These are phyloP conservation scores for Epithele typhae DNA, from an alignment of 768 basidiomycete genomes.

Conservation along the genomic window DNA sequence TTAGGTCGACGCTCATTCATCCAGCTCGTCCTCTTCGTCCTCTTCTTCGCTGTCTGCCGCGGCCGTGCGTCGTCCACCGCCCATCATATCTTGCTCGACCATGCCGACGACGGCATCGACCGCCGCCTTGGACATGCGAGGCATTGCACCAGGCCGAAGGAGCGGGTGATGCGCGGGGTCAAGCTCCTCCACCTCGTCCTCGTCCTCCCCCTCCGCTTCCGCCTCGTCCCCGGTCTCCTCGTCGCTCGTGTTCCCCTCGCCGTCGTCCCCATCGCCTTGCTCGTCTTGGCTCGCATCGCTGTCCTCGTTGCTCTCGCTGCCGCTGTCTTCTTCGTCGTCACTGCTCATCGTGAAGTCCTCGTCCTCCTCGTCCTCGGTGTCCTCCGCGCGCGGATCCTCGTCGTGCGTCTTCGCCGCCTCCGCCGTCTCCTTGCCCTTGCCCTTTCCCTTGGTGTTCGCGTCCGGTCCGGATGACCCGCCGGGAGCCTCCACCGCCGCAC, in stretches of 20 bases:
- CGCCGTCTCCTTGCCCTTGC: slow-evolving; percentile 9
- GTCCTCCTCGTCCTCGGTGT: slow-evolving; percentile 29
- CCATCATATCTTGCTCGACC: slow-evolving; percentile 49
- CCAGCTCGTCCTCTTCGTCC: slow-evolving; percentile 51
- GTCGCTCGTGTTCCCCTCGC: slow-evolving; percentile 26
- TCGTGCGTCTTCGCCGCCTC: slow-evolving; percentile 3
- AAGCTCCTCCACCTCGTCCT: slow-evolving; percentile 42
- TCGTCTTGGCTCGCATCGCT: slow-evolving; percentile 12
- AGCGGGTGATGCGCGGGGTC: slow-evolving; percentile 57
- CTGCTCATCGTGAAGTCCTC: slow-evolving; percentile 25
- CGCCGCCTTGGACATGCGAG: slow-evolving; percentile 58
- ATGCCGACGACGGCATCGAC: slow-evolving; percentile 64
- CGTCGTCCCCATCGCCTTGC: slow-evolving; percentile 8
- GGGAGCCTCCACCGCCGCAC: neutral
- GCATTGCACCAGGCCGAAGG: slow-evolving; percentile 62
- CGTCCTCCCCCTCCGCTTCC: slow-evolving; percentile 32
- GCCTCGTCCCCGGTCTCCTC: slow-evolving; percentile 27
- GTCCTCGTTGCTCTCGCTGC: slow-evolving; percentile 32
- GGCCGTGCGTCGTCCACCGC: slow-evolving; percentile 23
- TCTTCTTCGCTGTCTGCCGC: slow-evolving; percentile 31
- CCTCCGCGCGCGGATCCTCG: slow-evolving; percentile 17
- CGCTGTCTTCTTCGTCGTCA: slow-evolving; percentile 25
- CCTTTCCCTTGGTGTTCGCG: neutral
- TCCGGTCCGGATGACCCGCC: neutral
- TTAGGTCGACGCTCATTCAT: no score